Evolutionary conservation across 176 grass and related monocot genomes (phyloP).

Genomic region (Neostapfia colusana): DNA sequence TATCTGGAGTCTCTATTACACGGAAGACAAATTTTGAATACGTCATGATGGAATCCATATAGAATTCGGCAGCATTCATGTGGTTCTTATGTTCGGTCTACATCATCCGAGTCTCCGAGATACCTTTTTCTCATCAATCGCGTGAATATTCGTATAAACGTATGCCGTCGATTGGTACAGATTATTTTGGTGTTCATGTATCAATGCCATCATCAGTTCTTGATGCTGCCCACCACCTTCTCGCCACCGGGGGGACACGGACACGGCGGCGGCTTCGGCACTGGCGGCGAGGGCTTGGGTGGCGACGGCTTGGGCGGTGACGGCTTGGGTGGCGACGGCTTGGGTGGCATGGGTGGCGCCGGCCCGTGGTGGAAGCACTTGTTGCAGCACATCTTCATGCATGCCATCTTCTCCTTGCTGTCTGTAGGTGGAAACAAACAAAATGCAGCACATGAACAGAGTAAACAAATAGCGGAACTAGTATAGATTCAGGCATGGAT

Average conservation of each 20-base stretch:
- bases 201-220: background rate
- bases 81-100: background rate
- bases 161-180: background rate
- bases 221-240: background rate
- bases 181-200: background rate
- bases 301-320: background rate
- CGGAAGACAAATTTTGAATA: background rate
- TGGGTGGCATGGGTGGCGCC: slow-evolving; percentile 4
- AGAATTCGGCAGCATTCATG: background rate
- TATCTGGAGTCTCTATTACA: background rate
- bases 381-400: slow-evolving; percentile 30
- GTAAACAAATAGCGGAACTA: background rate
- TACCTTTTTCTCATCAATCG: too few relatives aligned
- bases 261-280: background rate
- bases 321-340: background rate
- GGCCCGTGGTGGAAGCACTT: slow-evolving; percentile 39
- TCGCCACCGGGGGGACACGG: background rate
- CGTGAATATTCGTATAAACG: background rate
- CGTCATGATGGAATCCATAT: background rate
- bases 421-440: background rate
- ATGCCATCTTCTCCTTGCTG: background rate
- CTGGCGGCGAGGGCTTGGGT: background rate
- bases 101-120: too few relatives aligned
- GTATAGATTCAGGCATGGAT: background rate
- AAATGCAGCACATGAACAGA: background rate